phyloP scores from a whole-genome alignment of 306 rosid genomes.

The Arachis stenosperma region DNA sequence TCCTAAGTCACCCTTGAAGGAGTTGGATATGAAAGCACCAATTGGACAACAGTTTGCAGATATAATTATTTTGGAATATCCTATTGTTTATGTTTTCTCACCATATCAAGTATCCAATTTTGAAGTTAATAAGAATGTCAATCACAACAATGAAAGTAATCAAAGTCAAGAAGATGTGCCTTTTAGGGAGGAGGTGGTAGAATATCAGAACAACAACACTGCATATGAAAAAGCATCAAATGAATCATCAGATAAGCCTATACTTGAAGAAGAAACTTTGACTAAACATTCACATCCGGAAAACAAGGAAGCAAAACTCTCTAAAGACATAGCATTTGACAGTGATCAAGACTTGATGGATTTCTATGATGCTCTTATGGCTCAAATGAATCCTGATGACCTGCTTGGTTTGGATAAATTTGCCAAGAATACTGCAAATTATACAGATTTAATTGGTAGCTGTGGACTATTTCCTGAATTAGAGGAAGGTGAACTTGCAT shows the following conservation, averaged over 20 bases:
- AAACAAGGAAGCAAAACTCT: slow-evolving; percentile 36
- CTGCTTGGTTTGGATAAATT: slow-evolving; percentile 59
- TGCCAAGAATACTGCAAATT: slow-evolving; percentile 44
- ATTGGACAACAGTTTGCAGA: slow-evolving; percentile 69
- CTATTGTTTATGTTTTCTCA: slow-evolving; percentile 68
- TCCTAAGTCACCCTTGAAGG: slow-evolving; percentile 62
- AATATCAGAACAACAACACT: slow-evolving; percentile 32
- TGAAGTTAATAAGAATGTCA: slow-evolving; percentile 57
- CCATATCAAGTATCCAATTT: slow-evolving; percentile 67
- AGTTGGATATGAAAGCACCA: slow-evolving; percentile 65
- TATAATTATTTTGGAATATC: slow-evolving; percentile 74
- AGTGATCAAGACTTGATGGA: slow-evolving; percentile 67
- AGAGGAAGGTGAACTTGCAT: slow-evolving; percentile 84
- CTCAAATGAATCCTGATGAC: slow-evolving; percentile 61
- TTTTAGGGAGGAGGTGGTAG: slow-evolving; percentile 78
- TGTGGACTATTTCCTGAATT: slow-evolving; percentile 48
- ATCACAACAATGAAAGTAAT: slow-evolving; percentile 33
- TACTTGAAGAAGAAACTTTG: slow-evolving; percentile 40
- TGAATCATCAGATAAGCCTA: slow-evolving; percentile 40
- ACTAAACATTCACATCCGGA: slow-evolving; percentile 42
- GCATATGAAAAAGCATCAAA: slow-evolving; percentile 30
- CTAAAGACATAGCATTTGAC: slow-evolving; percentile 53
- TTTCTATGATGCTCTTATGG: slow-evolving; percentile 55
- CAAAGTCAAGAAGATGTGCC: slow-evolving; percentile 49
- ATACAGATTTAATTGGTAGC: slow-evolving; percentile 26